Evolutionary conservation across 176 grass and related monocot genomes (phyloP), one percentile per base, ranked within the genome.

Genomic region (Poa annua): DNA sequence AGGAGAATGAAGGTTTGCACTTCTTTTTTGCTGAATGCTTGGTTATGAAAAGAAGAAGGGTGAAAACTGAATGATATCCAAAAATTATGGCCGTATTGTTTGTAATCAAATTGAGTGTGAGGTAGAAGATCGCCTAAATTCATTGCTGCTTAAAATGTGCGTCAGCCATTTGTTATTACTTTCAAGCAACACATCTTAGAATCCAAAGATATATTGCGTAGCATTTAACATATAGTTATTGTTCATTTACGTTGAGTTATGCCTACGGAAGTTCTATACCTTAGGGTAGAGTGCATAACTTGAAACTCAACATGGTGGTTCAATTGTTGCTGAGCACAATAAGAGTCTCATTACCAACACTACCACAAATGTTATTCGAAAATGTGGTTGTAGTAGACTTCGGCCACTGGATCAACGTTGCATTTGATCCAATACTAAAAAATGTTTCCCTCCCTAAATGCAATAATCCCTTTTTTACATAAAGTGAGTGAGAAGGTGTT

Each of bases 1-100:
- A 89, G 79, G 85, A 85, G 85, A 90, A 54, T 88, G 84, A 90
- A 95, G 81, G 92, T 95, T 68, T 63, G 79, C 47, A 71, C 61
- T 80, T 87, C 72, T 76, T 25, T n/a, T 75, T 11, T 60, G 81
- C 48, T 39, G 52, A 33, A 61, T 55, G 36, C 9, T 75, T 81
- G 74, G 47, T 21, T 75, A 48, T 66, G 55, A 67, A 65, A 36
- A n/a, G 15, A 33, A 65, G 24, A 78, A 65, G 39, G 4, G 9
- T 68, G 19, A 70, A 32, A 63, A 62, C 12, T 13, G 12, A 62
- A 68, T 1, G 36, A 45, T 63, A 85, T 77, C 11, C 50, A 47
- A 32, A 25, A 59, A 85, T 10, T 59, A 4, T 9, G 36, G 8
- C 49, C n/a, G 21, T 67, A 50, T 53, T 54, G 16, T 66, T 13